phyloP scores from a whole-genome alignment of 163 green algal species.

The Scenedesmus sp. region DNA sequence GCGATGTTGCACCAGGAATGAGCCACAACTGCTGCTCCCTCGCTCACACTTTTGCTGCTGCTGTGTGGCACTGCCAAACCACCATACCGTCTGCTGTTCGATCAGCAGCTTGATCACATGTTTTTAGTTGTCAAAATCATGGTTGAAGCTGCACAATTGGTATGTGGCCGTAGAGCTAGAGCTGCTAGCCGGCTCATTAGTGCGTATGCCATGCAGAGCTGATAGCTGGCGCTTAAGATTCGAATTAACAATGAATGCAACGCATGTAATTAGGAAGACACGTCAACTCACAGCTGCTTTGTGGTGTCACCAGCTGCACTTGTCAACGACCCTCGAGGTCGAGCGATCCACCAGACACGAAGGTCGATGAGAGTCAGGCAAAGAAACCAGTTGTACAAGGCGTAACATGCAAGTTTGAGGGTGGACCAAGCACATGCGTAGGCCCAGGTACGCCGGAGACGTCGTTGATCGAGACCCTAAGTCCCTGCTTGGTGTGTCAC shows the following conservation, averaged over 20 bases:
- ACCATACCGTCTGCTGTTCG: background rate
- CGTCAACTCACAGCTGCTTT: background rate
- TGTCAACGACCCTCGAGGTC: slow-evolving; percentile 9
- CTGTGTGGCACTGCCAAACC: background rate
- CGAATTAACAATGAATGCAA: no score
- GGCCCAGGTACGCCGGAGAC: background rate
- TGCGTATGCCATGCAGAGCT: background rate
- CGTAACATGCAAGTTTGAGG: no score
- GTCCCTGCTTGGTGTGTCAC: background rate
- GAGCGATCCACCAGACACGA: background rate
- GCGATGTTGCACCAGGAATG: background rate
- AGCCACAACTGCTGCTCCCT: background rate
- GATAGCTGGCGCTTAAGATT: background rate
- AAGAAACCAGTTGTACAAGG: no score
- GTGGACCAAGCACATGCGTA: no score
- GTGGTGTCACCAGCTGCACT: background rate
- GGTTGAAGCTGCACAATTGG: background rate
- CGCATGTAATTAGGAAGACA: no score
- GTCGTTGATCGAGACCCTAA: background rate
- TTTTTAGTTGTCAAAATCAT: background rate
- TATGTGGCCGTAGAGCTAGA: background rate
- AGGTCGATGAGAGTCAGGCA: background rate
- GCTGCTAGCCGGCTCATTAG: background rate
- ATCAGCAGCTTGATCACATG: background rate
- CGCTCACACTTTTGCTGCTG: background rate